Evolutionary conservation across 2,329 filamentous ascomycete genomes (phyloP), one percentile per base, ranked within the genome.

Genomic region (Myotisia sp.): DNA sequence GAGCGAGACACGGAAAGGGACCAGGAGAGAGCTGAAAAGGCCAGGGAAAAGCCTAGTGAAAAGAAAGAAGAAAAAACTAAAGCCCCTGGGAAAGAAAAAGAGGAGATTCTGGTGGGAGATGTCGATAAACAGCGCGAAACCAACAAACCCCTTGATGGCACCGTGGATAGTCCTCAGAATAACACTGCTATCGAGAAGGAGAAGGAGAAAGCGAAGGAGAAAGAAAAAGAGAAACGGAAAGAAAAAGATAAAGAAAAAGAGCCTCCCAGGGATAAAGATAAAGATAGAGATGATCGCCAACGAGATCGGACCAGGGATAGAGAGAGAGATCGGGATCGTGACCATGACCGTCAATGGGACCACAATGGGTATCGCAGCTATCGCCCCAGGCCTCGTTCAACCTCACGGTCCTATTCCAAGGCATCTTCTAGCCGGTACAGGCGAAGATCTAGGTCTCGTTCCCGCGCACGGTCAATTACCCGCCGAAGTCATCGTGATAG

Each of bases 151-250:
- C n/a, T n/a, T n/a, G n/a, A n/a, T n/a, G n/a, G n/a, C n/a, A n/a
- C n/a, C n/a, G n/a, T n/a, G n/a, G n/a, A n/a, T n/a, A n/a, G n/a
- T n/a, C n/a, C n/a, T n/a, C 47, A 34, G 48, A 49, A 20, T 39
- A 42, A 13, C 46, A 47, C 7, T 47, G 48, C 5, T 47, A 49
- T 23, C 29, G 43, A 6, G 48, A 51, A 12, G 34, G 42, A 12
- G 45, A 48, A n/a, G 39, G 46, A 24, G 47, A 51, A 21, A 42
- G 48, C 17, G 50, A 46, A 22, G 28, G 38, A 5, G 44, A 37
- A 24, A 18, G 36, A 38, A 22, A 12, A 26, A 17, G 36, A 36
- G 3, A 36, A 33, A 7, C n/a, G 38, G 40, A 18, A 19, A 13
- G 37, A 39, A 2, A 36, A 36, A 5, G 40, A 40, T 13, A 23